Evolutionary conservation across 768 basidiomycete genomes (phyloP).

Genomic region (Hortiboletus campestris): DNA sequence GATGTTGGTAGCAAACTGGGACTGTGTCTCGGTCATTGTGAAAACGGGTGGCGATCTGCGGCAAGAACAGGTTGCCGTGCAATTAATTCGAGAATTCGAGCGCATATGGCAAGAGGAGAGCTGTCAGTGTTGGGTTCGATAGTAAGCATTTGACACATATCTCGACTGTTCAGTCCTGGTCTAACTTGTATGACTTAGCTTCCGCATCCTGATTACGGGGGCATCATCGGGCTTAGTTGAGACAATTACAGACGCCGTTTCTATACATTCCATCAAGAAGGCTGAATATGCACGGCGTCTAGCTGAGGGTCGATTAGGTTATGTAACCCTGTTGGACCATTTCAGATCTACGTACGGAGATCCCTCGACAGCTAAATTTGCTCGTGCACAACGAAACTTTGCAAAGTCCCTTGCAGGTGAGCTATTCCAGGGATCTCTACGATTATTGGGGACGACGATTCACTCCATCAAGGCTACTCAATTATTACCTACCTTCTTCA

Average conservation of each 20-base stretch:
- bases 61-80: conserved; percentile 96
- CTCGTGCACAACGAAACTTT: conserved; percentile 90
- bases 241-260: conserved; percentile 97
- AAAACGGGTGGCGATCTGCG: conserved; percentile 96
- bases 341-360: conserved; percentile 90
- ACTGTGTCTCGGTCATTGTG: conserved; percentile 95
- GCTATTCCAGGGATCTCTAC: not conserved
- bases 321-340: conserved; percentile 90
- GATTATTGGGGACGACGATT: not conserved
- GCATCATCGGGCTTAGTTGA: conserved; percentile 92
- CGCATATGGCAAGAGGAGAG: conserved; percentile 94
- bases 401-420: conserved; percentile 85
- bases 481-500: conserved; percentile 95
- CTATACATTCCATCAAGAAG: conserved; percentile 99
- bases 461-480: conserved; percentile 69
- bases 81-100: conserved; percentile 90
- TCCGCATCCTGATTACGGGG: conserved; percentile 94
- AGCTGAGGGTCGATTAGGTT: conserved; percentile 74
- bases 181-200: conserved; percentile 48
- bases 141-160: conserved; percentile 47
- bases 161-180: not conserved
- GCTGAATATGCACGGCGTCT: conserved; percentile 91
- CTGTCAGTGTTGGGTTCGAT: conserved; percentile 90
- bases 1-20: conserved; percentile 59
- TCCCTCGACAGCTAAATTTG: conserved; percentile 81